Base-by-base conservation (phyloP, 2,329 filamentous ascomycete genomes). In the Rhinocladiella similis region DNA sequence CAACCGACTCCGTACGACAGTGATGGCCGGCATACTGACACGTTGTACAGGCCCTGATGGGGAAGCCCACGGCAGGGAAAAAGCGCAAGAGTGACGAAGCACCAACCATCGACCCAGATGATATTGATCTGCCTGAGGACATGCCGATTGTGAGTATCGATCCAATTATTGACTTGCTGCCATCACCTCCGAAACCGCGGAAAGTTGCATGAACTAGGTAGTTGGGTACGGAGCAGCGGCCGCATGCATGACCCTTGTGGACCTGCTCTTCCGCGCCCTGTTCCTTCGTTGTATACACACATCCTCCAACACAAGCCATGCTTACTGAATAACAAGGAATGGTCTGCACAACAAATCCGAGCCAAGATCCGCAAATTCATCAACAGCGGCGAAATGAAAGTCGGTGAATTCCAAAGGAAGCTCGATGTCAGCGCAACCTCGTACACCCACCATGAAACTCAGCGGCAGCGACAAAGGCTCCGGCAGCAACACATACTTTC, bases 311-410 rank as follows among this genome's bases (percentile, higher is more conserved):
- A n/a, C n/a, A n/a, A n/a, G n/a, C n/a, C n/a, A n/a, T n/a, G n/a
- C n/a, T n/a, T n/a, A n/a, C n/a, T n/a, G n/a, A n/a, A n/a, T n/a
- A n/a, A n/a, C n/a, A n/a, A 52, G 49, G 49, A 52, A 42, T 52
- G 38, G 36, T 43, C 12, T 22, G 19, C 49, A 19, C 68, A 73
- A 56, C 69, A 73, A 56, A 60, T 77, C 35, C 72, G 75, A 10
- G 65, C 66, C 49, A 76, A 75, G 50, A 78, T 80, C 54, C 68
- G 69, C 25, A 63, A 63, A 9, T 72, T 79, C 56, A 66, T 80
- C 18, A 72, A 76, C 25, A 67, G 66, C 2, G 38, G 14, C 38
- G 50, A 47, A 14, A 54, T 50, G 45, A 54, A 54, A 25, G 25
- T 57, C 18, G 50, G 43, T 27, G 54, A 57, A 20, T 49, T 57